Evolutionary conservation across 495 filamentous ascomycete species (phyloP).

Genomic region (Aspergillus sparsus): DNA sequence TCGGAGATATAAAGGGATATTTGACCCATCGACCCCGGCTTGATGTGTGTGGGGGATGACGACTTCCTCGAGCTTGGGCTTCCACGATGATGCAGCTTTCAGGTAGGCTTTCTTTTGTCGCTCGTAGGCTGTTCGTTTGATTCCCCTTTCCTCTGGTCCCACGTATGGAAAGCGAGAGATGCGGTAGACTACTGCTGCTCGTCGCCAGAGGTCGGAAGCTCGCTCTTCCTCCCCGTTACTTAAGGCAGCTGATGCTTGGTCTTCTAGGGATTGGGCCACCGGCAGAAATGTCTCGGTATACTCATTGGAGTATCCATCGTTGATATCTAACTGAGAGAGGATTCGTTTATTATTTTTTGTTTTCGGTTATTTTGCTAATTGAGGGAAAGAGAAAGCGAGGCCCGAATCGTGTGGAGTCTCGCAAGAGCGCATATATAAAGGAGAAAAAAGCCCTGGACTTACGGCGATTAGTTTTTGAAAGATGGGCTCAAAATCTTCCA

Average conservation of each 20-base stretch:
- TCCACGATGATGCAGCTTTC: conserved; percentile 59
- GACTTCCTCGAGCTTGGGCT: conserved; percentile 56
- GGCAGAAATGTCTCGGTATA: conserved; percentile 67
- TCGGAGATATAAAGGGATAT: conserved; percentile 66
- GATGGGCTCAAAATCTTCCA: conserved; percentile 73
- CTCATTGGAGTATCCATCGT: conserved; percentile 61
- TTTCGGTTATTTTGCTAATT: too few relatives aligned
- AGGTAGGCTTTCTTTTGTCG: conserved; percentile 65
- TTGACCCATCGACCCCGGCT: conserved; percentile 49
- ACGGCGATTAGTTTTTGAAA: conserved; percentile 63
- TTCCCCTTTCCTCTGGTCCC: conserved; percentile 36
- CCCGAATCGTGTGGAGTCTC: too few relatives aligned
- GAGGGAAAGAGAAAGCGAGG: too few relatives aligned
- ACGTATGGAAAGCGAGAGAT: conserved; percentile 75
- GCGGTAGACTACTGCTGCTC: conserved; percentile 69
- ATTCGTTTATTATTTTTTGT: too few relatives aligned
- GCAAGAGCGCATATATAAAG: too few relatives aligned
- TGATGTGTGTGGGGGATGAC: conserved; percentile 59
- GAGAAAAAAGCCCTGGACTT: conserved; percentile 1
- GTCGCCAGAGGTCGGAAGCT: conserved; percentile 65
- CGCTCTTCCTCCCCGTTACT: conserved; percentile 43
- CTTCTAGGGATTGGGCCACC: conserved; percentile 54
- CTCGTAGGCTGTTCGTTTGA: conserved; percentile 65
- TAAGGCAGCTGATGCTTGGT: conserved; percentile 48
- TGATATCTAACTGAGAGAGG: conserved; percentile 49